phyloP scores from a whole-genome alignment of 2,329 filamentous ascomycete species.

The Daldinia sp. region DNA sequence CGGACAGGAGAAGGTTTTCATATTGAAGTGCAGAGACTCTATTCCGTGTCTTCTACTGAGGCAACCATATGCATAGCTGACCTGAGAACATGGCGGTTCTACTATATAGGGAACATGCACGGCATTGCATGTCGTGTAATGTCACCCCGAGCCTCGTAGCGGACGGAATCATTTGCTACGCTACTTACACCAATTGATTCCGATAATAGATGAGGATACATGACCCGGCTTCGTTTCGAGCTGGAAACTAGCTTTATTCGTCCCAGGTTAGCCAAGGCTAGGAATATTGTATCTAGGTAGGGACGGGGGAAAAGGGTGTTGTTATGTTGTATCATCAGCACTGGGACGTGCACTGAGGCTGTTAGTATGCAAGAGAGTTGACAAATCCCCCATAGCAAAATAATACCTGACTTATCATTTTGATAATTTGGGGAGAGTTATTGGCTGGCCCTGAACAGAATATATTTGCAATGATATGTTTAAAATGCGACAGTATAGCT shows the following conservation, averaged over 20 bases:
- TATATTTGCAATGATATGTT: background rate
- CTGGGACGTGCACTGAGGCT: background rate
- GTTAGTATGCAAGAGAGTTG: background rate
- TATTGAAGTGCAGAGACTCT: background rate
- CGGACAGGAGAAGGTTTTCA: background rate
- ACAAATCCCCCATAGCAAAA: background rate
- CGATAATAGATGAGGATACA: background rate
- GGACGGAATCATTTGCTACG: background rate
- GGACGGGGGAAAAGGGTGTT: background rate
- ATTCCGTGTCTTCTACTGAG: background rate
- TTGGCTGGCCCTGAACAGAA: background rate
- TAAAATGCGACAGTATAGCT: background rate
- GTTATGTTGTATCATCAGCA: constrained; percentile 17
- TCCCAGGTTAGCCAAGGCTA: background rate
- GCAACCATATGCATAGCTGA: background rate
- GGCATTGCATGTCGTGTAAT: background rate
- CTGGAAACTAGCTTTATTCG: background rate
- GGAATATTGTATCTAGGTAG: constrained; percentile 6
- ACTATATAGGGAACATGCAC: background rate
- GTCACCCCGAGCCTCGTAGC: background rate
- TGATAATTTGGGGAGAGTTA: background rate
- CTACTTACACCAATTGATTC: background rate
- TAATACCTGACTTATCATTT: background rate
- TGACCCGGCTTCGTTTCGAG: background rate
- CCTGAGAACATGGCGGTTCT: background rate